A percentile compares a stretch with the other conserved stretches of the same genome.
phyloP scores from a whole-genome alignment of 805 yeast species.

The Starmera quercuum region DNA sequence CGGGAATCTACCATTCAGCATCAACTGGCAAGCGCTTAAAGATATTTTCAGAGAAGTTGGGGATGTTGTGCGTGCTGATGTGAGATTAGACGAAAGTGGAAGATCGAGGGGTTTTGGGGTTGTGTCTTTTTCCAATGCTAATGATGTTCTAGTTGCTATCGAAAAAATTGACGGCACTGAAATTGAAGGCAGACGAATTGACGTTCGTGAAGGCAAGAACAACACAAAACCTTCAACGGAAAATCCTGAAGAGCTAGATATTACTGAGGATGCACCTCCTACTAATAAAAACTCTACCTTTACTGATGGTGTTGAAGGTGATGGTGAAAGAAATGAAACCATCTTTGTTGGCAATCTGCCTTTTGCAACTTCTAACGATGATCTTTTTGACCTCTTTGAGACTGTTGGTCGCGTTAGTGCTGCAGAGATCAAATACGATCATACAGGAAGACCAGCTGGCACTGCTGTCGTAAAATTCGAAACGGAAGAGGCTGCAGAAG shows the following conservation, averaged over 20 bases:
- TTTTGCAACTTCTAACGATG: slow-evolving; percentile 79
- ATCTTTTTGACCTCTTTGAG: slow-evolving; percentile 77
- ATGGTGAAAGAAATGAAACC: slow-evolving; percentile 51
- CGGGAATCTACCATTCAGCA: slow-evolving; percentile 76
- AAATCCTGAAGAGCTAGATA: slow-evolving; percentile 5
- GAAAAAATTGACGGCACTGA: slow-evolving; percentile 60
- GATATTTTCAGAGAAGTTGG: slow-evolving; percentile 79
- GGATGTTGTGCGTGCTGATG: slow-evolving; percentile 74
- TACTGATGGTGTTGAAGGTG: slow-evolving; percentile 56
- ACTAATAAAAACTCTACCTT: slow-evolving; percentile 41
- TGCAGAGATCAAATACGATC: slow-evolving; percentile 67
- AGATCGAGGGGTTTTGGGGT: slow-evolving; percentile 84
- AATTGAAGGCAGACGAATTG: slow-evolving; percentile 69
- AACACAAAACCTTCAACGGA: slow-evolving; percentile 8
- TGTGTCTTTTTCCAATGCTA: slow-evolving; percentile 58
- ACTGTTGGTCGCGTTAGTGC: slow-evolving; percentile 67
- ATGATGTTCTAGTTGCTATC: slow-evolving; percentile 68
- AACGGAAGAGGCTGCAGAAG: slow-evolving; percentile 57
- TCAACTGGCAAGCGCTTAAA: slow-evolving; percentile 78
- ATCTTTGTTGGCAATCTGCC: slow-evolving; percentile 78
- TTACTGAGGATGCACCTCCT: slow-evolving; percentile 8
- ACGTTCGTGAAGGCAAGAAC: slow-evolving; percentile 65
- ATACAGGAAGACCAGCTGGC: slow-evolving; percentile 67
- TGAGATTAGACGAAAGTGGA: slow-evolving; percentile 57
- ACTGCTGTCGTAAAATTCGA: slow-evolving; percentile 79